A percentile compares a stretch with the other conserved stretches of the same genome.
Evolutionary conservation across 345 rosid species (phyloP).

Genomic region (Pugionium dolabratum): DNA sequence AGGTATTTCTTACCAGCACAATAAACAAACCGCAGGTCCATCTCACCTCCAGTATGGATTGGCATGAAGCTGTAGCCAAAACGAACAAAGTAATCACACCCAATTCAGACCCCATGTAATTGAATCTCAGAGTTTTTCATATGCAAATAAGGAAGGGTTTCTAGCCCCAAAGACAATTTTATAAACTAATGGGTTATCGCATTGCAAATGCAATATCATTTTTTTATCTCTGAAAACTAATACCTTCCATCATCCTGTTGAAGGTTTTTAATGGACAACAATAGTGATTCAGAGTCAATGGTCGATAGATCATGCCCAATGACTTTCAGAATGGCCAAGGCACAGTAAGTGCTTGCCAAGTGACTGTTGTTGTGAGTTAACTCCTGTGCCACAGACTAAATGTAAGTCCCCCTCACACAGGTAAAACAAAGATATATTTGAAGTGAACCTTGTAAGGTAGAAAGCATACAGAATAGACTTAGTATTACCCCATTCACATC

Average conservation of each 20-base stretch:
- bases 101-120: neutral
- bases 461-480: neutral
- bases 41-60: slow-evolving; percentile 79
- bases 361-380: slow-evolving; percentile 60
- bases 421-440: slow-evolving; percentile 2
- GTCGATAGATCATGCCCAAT: slow-evolving; percentile 59
- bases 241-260: slow-evolving; percentile 93
- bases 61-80: slow-evolving; percentile 73
- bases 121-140: neutral
- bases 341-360: slow-evolving; percentile 85
- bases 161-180: neutral
- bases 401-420: slow-evolving; percentile 16
- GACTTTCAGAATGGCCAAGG: slow-evolving; percentile 69
- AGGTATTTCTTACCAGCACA: slow-evolving; percentile 78
- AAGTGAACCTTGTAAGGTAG: neutral
- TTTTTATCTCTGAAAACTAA: neutral
- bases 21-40: slow-evolving; percentile 80
- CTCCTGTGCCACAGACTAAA: slow-evolving; percentile 45
- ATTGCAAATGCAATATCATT: neutral
- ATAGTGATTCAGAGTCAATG: slow-evolving; percentile 51
- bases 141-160: neutral
- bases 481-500: slow-evolving; percentile 55
- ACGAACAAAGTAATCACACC: slow-evolving; percentile 20
- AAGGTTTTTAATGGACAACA: slow-evolving; percentile 72
- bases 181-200: neutral